Base-by-base conservation (phyloP, 331 rosid species). In the Pyracantha coccinea region DNA sequence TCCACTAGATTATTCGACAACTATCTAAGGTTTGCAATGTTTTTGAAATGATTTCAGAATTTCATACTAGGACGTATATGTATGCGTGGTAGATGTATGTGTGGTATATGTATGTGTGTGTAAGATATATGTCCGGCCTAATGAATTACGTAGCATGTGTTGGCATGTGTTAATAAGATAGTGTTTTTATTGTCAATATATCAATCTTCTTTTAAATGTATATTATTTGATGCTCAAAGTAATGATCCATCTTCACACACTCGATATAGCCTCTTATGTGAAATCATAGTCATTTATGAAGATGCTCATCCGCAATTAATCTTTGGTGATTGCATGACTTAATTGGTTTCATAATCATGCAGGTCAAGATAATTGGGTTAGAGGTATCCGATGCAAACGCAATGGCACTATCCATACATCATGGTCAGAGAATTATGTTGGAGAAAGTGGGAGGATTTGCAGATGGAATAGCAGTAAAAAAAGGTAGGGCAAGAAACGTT, bases 381-480 rank as follows among this genome's bases (percentile, higher is more conserved):
- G 99, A 94, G 77, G 96, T 94, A 8, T 68, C 73, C 41, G 97
- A 94, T 72, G 96, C 96, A 44, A 94, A 94, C 85, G 96, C 99
- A 59, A 90, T 94, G 99, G 99, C 99, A 1, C 66, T 92, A 64
- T 94, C 99, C 29, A 82, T 94, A 55, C 90, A 86, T 77, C 97
- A 94, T 74, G 97, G 86, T 28, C 82, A 87, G 54, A 90, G 99
- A 84, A 89, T 94, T 75, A 67, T 87, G 29, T 76, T 94, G 79
- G 92, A 88, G 29, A 78, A 80, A 80, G 95, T 86, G 29, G 97
- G 99, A 81, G 90, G 89, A 50, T 94, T 92, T 87, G 96, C 99
- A 41, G 99, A 94, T 79, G 99, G 97, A 55, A 94, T 94, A 31
- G 99, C 99, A 68, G 96, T 94, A 28, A 94, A 94, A 94, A 82